Conservation (phyloP, 768 basidiomycete species). For the Russula griseocarnosa region DNA sequence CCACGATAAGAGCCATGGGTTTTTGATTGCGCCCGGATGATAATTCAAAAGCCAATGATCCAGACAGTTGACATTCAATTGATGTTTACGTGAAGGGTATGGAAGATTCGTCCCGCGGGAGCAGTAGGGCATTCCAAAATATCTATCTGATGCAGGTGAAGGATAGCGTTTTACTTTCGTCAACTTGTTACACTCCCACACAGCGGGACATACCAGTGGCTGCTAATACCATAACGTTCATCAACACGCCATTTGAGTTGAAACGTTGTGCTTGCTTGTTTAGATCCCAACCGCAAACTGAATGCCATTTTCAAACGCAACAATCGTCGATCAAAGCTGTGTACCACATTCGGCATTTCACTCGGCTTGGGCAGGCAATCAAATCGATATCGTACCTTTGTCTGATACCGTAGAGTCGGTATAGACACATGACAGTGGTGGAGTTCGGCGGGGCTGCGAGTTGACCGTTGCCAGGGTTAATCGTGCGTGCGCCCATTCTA, state of each 20-base stretch:
- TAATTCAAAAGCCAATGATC: neutral
- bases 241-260: neutral
- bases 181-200: neutral
- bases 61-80: neutral
- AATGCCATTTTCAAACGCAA: neutral
- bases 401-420: too few species aligned
- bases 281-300: neutral
- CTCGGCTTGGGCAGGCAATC: too few species aligned
- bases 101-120: neutral
- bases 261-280: neutral
- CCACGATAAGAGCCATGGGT: neutral
- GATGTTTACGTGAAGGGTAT: neutral
- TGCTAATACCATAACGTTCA: neutral
- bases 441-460: neutral
- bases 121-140: neutral
- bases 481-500: neutral
- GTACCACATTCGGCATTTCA: neutral
- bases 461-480: neutral
- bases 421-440: neutral
- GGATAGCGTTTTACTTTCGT: neutral
- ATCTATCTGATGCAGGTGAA: too few species aligned
- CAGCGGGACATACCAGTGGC: neutral
- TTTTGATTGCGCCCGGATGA: neutral
- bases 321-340: neutral
- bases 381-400: neutral